Conservation (phyloP, 495 filamentous ascomycete genomes). For the Aspergillus bertholletiae region DNA sequence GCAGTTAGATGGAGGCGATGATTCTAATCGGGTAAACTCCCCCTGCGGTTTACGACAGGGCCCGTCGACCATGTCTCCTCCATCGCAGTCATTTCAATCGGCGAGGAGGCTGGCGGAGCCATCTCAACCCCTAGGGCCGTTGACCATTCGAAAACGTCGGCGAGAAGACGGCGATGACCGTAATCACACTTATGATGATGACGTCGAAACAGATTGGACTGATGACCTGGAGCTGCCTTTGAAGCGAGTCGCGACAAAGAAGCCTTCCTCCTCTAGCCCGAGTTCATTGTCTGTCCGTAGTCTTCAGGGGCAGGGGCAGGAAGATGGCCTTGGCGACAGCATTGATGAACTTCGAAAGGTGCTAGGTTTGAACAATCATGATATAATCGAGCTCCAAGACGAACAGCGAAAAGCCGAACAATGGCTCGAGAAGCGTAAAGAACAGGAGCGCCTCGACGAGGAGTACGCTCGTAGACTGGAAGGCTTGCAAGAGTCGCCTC, state of each 20-base stretch:
- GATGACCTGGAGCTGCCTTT: constrained; percentile 13
- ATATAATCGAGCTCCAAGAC: constrained; percentile 31
- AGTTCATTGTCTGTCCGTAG: not conserved
- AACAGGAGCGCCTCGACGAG: constrained; percentile 44
- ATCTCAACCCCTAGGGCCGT: not conserved
- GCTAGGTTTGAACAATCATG: constrained; percentile 25
- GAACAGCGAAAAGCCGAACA: constrained; percentile 37
- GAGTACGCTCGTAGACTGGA: constrained; percentile 44
- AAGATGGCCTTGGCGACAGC: constrained; percentile 5
- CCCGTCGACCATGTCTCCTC: constrained; percentile 4
- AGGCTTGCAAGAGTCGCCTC: constrained; percentile 9
- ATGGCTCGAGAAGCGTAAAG: constrained; percentile 25
- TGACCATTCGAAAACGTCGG: constrained; percentile 13
- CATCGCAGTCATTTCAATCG: constrained; percentile 1
- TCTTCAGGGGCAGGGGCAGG: not conserved
- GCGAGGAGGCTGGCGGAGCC: not conserved
- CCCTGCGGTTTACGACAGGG: not conserved
- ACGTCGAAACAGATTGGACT: constrained; percentile 2
- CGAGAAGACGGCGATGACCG: not conserved
- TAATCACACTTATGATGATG: constrained; percentile 1
- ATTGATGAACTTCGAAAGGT: constrained; percentile 14
- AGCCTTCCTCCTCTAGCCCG: not conserved
- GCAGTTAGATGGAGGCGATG: constrained; percentile 17
- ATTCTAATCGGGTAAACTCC: not conserved
- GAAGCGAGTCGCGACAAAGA: not conserved